A percentile compares a stretch with the other conserved stretches of the same genome.
These are phyloP conservation scores for Scedosporium boydii DNA, from an alignment of 2,329 filamentous ascomycete genomes.

Conservation along the genomic window DNA sequence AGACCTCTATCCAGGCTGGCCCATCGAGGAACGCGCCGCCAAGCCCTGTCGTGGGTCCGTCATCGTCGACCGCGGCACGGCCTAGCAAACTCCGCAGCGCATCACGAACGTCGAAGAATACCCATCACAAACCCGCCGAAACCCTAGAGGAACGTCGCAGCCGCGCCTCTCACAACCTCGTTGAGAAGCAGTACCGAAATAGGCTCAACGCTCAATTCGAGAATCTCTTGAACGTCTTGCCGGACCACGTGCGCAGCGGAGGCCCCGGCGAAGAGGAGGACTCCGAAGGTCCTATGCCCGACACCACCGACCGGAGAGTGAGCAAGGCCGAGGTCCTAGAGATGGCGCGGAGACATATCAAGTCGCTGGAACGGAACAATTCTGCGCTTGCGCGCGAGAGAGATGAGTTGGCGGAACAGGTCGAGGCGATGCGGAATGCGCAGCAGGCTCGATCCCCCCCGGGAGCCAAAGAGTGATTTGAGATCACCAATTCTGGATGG, in stretches of 20 bases:
- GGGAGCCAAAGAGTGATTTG: not conserved
- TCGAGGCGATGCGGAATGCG: not conserved
- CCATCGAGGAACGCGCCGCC: not conserved
- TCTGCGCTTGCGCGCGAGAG: conserved; percentile 19
- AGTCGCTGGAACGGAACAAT: conserved; percentile 20
- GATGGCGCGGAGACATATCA: conserved; percentile 22
- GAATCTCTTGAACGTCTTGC: conserved; percentile 17
- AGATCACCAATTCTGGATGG: not conserved
- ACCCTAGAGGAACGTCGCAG: conserved; percentile 18
- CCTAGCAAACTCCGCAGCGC: conserved; percentile 17
- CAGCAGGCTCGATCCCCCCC: not conserved
- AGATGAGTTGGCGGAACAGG: conserved; percentile 13
- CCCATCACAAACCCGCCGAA: conserved; percentile 15
- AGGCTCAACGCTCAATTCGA: conserved; percentile 23
- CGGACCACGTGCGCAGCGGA: conserved; percentile 11
- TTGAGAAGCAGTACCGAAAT: conserved; percentile 24
- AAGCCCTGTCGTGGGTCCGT: conserved; percentile 3
- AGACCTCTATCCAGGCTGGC: not conserved
- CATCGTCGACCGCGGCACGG: conserved; percentile 6
- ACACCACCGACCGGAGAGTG: conserved; percentile 17
- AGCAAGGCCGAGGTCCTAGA: conserved; percentile 28
- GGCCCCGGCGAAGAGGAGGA: conserved; percentile 9
- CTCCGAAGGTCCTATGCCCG: not conserved
- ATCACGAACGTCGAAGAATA: conserved; percentile 20
- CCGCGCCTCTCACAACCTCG: conserved; percentile 21